Base-by-base conservation (phyloP, 1,284 basidiomycete species). In the Ustilago cynodontis region DNA sequence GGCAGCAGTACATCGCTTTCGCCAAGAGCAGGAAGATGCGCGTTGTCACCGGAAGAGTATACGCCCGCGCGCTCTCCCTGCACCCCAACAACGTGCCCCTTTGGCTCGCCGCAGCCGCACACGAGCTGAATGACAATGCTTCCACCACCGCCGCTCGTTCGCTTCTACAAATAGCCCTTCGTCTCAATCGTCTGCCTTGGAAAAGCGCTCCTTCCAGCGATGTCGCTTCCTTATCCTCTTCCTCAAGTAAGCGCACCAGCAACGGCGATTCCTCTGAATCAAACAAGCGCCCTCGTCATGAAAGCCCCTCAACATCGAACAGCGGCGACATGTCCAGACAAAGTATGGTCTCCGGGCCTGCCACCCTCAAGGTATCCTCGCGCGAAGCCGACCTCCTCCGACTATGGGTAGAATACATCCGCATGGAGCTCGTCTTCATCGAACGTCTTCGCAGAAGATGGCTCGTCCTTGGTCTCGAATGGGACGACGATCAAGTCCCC, bases 381-480 rank as follows among this genome's bases (percentile, higher is more conserved):
- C 43, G 71, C n/a, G 82, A 84, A 56, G 49, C 65, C 2, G 77
- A 77, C 54, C 55, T 82, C 43, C 64, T 85, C 22, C 76, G 78
- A n/a, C 74, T 85, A 5, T 84, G 82, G 81, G 61, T 81, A 11
- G 81, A 84, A 51, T 85, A 95, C 86, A 91, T 94, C 74, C 92
- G 92, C 81, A 94, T 97, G 90, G 95, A 98, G 86, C 87, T 96
- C 9, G 92, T 92, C 3, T 97, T 94, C 86, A 89, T 94, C 18
- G 94, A 97, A 87, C 91, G 91, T 11, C 87, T 97, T 58, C 88
- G 94, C 45, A 88, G 93, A 68, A 88, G 94, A 47, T 95, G 94
- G 94, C 90, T 89, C 52, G 88, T 93, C 7, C 88, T 94, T 14
- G 93, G 92, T 3, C 90, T 93, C 43, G 68, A 79, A 35, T 77